phyloP scores from a whole-genome alignment of 768 basidiomycete genomes.

The Clathrus columnatus region DNA sequence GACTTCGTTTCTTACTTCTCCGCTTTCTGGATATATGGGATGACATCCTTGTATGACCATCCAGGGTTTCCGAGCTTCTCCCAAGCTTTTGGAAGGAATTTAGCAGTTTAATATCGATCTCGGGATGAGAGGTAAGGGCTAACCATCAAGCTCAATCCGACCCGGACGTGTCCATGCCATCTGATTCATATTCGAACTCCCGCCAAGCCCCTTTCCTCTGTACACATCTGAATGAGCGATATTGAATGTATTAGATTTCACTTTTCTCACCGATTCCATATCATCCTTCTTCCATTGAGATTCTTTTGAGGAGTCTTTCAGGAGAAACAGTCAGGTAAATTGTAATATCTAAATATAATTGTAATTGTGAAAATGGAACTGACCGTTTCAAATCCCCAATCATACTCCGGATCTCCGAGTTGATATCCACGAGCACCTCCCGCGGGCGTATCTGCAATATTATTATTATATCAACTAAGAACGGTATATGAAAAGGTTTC shows the following conservation, averaged over 20 bases:
- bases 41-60: slow-evolving; percentile 42
- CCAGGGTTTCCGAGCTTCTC: slow-evolving; percentile 45
- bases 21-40: slow-evolving; percentile 29
- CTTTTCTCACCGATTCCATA: not conserved
- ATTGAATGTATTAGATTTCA: not conserved
- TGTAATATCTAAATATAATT: not conserved
- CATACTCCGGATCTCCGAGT: slow-evolving; percentile 12
- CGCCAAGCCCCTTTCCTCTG: slow-evolving; percentile 27
- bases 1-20: slow-evolving; percentile 26
- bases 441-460: not conserved
- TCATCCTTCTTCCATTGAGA: not conserved
- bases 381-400: slow-evolving; percentile 19
- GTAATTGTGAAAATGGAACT: not conserved
- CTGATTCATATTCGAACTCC: slow-evolving; percentile 35
- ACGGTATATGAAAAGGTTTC: not conserved
- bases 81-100: slow-evolving; percentile 10
- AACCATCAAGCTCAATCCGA: not conserved
- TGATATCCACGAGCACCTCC: not conserved
- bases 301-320: not conserved
- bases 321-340: not conserved
- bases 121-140: not conserved
- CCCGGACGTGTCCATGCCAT: slow-evolving; percentile 1
- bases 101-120: slow-evolving; percentile 21
- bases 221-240: not conserved
- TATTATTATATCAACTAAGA: not conserved